A percentile compares a stretch with the other conserved stretches of the same genome.
phyloP scores from a whole-genome alignment of 2,329 filamentous ascomycete genomes.

The Cladophialophora psammophila region DNA sequence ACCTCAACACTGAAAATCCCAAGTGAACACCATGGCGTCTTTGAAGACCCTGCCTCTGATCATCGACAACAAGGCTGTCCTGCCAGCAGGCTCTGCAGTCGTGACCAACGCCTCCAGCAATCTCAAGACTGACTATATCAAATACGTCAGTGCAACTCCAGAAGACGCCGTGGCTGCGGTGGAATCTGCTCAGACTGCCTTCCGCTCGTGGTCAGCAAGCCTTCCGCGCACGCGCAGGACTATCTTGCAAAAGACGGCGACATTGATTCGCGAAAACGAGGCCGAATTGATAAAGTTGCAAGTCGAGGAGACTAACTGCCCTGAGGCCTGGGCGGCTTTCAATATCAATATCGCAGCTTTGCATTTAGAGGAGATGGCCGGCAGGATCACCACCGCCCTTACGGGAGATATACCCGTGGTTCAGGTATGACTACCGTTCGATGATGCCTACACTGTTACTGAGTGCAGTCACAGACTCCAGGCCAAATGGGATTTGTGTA shows the following conservation, averaged over 20 bases:
- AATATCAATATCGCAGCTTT: conserved; percentile 9
- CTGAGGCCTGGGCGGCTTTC: conserved; percentile 12
- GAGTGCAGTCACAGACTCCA: neutral
- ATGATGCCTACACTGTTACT: neutral
- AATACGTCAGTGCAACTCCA: conserved; percentile 8
- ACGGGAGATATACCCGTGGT: conserved; percentile 41
- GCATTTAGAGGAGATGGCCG: conserved; percentile 26
- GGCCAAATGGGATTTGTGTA: conserved; percentile 14
- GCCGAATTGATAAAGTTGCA: conserved; percentile 12
- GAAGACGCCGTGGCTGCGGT: conserved; percentile 11
- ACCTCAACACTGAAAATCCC: neutral
- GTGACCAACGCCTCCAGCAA: conserved; percentile 13
- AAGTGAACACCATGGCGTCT: neutral
- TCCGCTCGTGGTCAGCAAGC: conserved; percentile 15
- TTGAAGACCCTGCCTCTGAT: conserved; percentile 18
- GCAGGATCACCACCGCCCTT: conserved; percentile 21
- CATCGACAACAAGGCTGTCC: conserved; percentile 21
- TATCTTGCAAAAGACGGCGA: conserved; percentile 21
- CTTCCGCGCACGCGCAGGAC: conserved; percentile 7
- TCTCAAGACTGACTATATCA: conserved; percentile 12
- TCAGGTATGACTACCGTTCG: conserved; percentile 11
- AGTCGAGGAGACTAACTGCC: conserved; percentile 23
- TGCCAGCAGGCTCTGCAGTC: conserved; percentile 4
- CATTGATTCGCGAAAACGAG: conserved; percentile 7
- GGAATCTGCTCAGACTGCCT: conserved; percentile 13